These are phyloP conservation scores for Coprinopsis strossmayeri DNA, from an alignment of 768 basidiomycete genomes.

Conservation along the genomic window DNA sequence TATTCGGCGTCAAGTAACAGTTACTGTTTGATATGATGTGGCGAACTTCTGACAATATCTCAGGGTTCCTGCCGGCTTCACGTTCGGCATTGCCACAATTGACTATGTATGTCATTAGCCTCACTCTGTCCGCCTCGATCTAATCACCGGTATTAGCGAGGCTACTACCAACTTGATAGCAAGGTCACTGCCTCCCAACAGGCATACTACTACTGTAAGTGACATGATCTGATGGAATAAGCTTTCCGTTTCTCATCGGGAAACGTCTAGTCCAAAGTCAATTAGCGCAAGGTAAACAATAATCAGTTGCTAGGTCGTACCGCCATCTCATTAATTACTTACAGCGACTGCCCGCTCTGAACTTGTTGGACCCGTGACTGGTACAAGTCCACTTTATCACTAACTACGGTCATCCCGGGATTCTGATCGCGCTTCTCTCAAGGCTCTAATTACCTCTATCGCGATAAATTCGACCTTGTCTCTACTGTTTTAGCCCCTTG, in stretches of 20 bases:
- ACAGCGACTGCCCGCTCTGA: constrained; percentile 18
- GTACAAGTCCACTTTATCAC: background rate
- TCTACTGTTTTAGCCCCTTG: constrained; percentile 18
- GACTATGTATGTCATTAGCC: constrained; percentile 16
- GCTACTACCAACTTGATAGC: constrained; percentile 21
- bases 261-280: constrained; percentile 18
- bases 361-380: constrained; percentile 16
- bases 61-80: constrained; percentile 19
- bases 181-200: constrained; percentile 19
- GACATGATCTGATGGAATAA: background rate
- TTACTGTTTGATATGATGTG: background rate
- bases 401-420: background rate
- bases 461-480: constrained; percentile 20
- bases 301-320: background rate
- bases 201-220: constrained; percentile 21
- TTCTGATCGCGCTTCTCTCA: background rate
- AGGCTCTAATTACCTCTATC: constrained; percentile 20
- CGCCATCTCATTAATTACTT: background rate
- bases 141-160: constrained; percentile 12
- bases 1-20: constrained; percentile 11
- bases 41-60: background rate
- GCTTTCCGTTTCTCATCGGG: background rate
- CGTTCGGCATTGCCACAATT: constrained; percentile 19
- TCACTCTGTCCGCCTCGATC: background rate
- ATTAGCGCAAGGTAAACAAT: constrained; percentile 15